Base-by-base conservation (phyloP, 2,329 filamentous ascomycete genomes). In the Beauveria rudraprayagi region DNA sequence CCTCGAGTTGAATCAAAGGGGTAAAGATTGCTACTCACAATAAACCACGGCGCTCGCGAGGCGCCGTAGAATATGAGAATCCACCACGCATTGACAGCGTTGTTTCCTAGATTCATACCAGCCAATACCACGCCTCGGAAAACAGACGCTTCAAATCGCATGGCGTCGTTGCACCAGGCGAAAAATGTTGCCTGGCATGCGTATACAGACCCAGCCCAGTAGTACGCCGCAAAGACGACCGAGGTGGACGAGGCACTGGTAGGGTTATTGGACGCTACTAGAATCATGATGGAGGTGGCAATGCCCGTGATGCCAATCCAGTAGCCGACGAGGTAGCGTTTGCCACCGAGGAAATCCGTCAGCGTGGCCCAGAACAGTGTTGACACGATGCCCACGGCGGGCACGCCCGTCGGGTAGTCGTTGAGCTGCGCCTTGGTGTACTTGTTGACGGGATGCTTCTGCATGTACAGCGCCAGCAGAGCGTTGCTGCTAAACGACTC, bases 121-220 rank as follows among this genome's bases (percentile, higher is more conserved):
- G 87, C 87, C 41, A 91, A 80, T 0, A 90, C 87, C 1, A 90
- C 80, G 2, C 81, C 84, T 4, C 88, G 77, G 65, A 86, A 81
- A 51, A 85, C 79, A 22, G 82, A 80, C 62, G 88, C 83, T 66
- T 89, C 82, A 60, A 82, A 80, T 8, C 84, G 78, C 75, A 88
- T 82, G 2, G 84, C 83, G 66, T 90, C 87, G 66, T 91, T 90
- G 24, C 85, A 87, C 87, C 87, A 90, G 0, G 88, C 87, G 65
- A 91, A 90, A 66, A 90, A 90, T 0, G 84, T 88, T 0, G 88
- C 86, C 71, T 91, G 87, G 67, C 87, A 88, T 0, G 87, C 87
- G 65, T 90, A 90, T 0, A 89, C 84, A 3, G 81, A 76, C 1
- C 88, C 88, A 0, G 86, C 84, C 82, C 83, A 87, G 70, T 89